These are phyloP conservation scores for Hypoxylon rickii DNA, from an alignment of 495 filamentous ascomycete genomes.

Conservation along the genomic window DNA sequence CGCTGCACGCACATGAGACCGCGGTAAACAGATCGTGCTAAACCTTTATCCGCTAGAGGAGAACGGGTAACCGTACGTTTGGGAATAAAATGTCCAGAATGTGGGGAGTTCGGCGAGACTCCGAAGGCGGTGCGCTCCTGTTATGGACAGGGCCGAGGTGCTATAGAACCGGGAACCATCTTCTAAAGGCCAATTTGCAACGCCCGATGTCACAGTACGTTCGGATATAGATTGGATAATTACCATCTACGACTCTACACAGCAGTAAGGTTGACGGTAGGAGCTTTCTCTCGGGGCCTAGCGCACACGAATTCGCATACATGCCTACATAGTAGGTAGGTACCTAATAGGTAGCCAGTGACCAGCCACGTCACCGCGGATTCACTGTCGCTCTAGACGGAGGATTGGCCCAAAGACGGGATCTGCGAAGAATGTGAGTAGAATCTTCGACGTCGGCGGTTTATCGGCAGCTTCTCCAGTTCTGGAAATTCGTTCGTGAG, in stretches of 20 bases:
- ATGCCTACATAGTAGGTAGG: neutral
- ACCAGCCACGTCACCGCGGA: neutral
- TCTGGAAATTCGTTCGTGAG: constrained; percentile 29
- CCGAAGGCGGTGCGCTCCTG: constrained; percentile 24
- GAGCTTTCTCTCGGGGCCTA: too few species aligned
- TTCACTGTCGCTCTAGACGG: neutral
- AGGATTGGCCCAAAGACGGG: neutral
- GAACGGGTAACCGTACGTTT: constrained; percentile 39
- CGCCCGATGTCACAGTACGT: constrained; percentile 28
- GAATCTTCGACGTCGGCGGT: constrained; percentile 26
- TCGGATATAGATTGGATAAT: constrained; percentile 6
- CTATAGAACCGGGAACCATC: constrained; percentile 28
- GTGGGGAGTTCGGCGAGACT: constrained; percentile 36
- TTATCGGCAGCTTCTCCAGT: constrained; percentile 29
- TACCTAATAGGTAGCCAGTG: too few species aligned
- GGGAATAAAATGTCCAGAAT: constrained; percentile 33
- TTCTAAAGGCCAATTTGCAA: constrained; percentile 20
- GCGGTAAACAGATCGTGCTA: constrained; percentile 37
- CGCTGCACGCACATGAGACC: constrained; percentile 37
- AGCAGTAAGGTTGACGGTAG: too few species aligned
- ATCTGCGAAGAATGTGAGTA: constrained; percentile 8
- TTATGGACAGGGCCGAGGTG: constrained; percentile 26
- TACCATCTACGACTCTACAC: too few species aligned
- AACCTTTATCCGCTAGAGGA: constrained; percentile 38
- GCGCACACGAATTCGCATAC: too few species aligned